phyloP scores from a whole-genome alignment of 1,284 basidiomycete species.

The Austropuccinia psidii region DNA sequence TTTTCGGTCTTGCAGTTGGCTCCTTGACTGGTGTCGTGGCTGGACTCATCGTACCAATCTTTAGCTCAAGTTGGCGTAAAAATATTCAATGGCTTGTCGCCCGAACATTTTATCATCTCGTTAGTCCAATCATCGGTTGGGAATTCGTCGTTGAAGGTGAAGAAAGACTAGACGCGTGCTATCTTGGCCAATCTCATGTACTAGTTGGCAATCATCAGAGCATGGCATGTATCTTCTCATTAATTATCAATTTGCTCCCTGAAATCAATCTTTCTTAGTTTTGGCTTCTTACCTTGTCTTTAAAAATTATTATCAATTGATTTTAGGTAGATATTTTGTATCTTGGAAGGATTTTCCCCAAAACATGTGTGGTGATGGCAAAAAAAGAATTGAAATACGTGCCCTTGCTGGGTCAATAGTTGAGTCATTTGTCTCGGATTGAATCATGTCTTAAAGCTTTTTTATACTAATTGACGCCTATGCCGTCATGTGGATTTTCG shows the following conservation, averaged over 20 bases:
- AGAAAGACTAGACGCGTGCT: conserved; percentile 58
- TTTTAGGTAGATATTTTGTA: conserved; percentile 49
- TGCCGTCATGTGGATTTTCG: too few species aligned
- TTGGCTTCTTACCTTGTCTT: too few species aligned
- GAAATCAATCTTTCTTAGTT: not conserved
- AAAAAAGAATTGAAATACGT: conserved; percentile 83
- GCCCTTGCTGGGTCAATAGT: conserved; percentile 75
- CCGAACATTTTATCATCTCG: conserved; percentile 68
- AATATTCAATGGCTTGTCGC: conserved; percentile 83
- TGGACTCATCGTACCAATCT: not conserved
- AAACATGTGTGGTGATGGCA: conserved; percentile 76
- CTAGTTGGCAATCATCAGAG: conserved; percentile 86
- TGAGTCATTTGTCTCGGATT: not conserved
- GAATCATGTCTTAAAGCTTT: too few species aligned
- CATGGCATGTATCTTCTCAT: conserved; percentile 44
- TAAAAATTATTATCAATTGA: conserved; percentile 61
- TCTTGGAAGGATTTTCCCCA: conserved; percentile 79
- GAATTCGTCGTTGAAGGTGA: conserved; percentile 54
- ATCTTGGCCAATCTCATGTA: conserved; percentile 55
- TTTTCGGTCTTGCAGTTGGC: conserved; percentile 20
- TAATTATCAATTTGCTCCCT: too few species aligned
- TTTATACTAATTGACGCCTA: too few species aligned
- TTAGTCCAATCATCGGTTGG: conserved; percentile 50
- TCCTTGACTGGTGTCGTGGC: conserved; percentile 24
- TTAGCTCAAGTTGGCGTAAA: conserved; percentile 20